A percentile compares a stretch with the other conserved stretches of the same genome.
phyloP scores from a whole-genome alignment of 2,329 filamentous ascomycete genomes.

The Penicillium hordei region DNA sequence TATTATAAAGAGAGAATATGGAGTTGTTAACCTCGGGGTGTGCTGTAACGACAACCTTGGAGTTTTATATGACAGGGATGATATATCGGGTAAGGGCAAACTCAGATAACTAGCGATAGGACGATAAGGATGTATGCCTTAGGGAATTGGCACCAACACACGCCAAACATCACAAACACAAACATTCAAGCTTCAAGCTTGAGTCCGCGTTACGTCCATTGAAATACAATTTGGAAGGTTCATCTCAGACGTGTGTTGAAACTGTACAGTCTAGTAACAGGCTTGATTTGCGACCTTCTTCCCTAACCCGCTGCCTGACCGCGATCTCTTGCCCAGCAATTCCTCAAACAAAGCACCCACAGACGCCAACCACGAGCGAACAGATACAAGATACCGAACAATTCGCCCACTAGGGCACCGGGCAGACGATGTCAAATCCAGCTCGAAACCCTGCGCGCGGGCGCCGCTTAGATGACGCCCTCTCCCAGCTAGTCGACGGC shows the following conservation, averaged over 20 bases:
- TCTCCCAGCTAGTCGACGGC: constrained; percentile 46
- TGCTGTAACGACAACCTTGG: neutral
- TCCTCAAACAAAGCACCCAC: neutral
- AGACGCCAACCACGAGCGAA: neutral
- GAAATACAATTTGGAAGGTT: neutral
- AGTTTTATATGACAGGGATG: neutral
- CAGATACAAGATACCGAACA: neutral
- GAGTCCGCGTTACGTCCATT: neutral
- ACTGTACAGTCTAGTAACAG: neutral
- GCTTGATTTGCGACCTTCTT: neutral
- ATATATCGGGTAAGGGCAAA: neutral
- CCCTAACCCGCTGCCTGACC: neutral
- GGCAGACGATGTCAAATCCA: constrained; percentile 30
- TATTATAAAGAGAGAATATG: neutral
- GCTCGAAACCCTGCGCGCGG: constrained; percentile 37
- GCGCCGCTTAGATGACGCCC: constrained; percentile 46
- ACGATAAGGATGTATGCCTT: constrained; percentile 3
- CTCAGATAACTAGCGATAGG: constrained; percentile 6
- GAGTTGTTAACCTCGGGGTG: neutral
- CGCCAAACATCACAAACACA: constrained; percentile 13
- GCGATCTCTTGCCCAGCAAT: constrained; percentile 1
- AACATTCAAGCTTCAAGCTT: constrained; percentile 10
- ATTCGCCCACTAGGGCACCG: constrained; percentile 12
- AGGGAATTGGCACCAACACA: neutral
- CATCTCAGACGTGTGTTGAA: neutral